Base-by-base conservation (phyloP, 192 early-diverging fungal genomes). In the Phycomyces blakesleeanus region DNA sequence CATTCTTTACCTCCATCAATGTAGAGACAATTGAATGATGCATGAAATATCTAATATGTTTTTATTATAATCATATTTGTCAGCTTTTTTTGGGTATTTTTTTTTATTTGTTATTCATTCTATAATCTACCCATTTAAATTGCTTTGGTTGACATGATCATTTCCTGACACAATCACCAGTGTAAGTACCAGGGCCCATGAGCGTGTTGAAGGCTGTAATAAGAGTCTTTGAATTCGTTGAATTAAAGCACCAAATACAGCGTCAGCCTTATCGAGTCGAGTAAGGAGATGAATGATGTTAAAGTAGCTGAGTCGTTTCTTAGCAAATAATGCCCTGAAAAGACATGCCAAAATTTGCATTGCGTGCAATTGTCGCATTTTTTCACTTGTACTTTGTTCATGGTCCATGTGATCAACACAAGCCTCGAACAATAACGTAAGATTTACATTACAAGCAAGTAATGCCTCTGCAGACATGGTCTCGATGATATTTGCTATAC, bases 111-210 rank as follows among this genome's bases (percentile, higher is more conserved):
- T 34, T 55, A 39, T 61, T 18, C 0, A 8, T 29, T 22, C 3
- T 12, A 61, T 40, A 16, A 40, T 29, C 21, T 49, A 74, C 67
- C 72, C 82, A 61, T 84, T 84, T 59, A 84, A 25, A 51, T 72
- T 82, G 59, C 82, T 84, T 60, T 84, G 78, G 61, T 82, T 84
- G 27, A 84, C 73, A 56, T 84, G 82, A 38, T 77, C 73, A 57
- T 82, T 82, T 41, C 82, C 82, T 26, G 73, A 70, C 10, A 66
- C 68, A 39, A 84, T 51, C 18, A 76, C 71, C 11, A 82, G 27
- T 3, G 55, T 56, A 25, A 67, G 50, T 29, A 53, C 47, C 21
- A 63, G 66, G 16, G 47, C 55, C 14, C 20, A 25, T 24, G 71
- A 62, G 37, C 57, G 49, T 25, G 44, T 42, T 22, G 18, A 0